Percentiles rank a stretch among this genome's conserved stretches.
These are phyloP conservation scores for Starmerella sirachaensis DNA, from an alignment of 805 yeast genomes.

Conservation along the genomic window DNA sequence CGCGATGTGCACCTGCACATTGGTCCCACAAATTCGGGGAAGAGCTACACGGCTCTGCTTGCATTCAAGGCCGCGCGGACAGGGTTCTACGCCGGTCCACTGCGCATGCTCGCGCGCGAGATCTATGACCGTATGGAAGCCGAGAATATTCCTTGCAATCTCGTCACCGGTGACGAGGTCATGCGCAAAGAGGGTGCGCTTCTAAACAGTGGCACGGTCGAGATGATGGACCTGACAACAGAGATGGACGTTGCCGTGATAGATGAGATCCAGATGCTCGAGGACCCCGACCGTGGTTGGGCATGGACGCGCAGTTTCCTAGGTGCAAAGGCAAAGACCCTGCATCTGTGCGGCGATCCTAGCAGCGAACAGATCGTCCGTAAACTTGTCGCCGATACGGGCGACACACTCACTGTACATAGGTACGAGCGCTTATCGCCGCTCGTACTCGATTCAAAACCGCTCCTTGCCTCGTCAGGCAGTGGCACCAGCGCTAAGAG, in stretches of 20 bases:
- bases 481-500: too few relatives aligned
- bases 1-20: conserved; percentile 82
- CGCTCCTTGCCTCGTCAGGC: background rate
- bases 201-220: conserved; percentile 79
- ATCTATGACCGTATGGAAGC: conserved; percentile 67
- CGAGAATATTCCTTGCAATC: conserved; percentile 60
- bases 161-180: conserved; percentile 93
- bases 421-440: conserved; percentile 66
- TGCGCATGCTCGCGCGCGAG: conserved; percentile 82
- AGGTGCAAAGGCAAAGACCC: conserved; percentile 73
- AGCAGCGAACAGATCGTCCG: conserved; percentile 61
- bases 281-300: conserved; percentile 67
- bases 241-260: conserved; percentile 77
- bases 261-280: conserved; percentile 94
- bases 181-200: conserved; percentile 63
- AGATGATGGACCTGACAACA: conserved; percentile 66
- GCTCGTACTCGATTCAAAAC: conserved; percentile 39
- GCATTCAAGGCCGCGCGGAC: conserved; percentile 49
- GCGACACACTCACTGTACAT: conserved; percentile 66
- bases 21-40: conserved; percentile 96
- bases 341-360: conserved; percentile 90
- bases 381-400: conserved; percentile 51
- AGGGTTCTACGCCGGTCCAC: conserved; percentile 92
- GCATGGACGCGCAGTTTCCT: conserved; percentile 90
- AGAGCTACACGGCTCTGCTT: conserved; percentile 72